Conservation (phyloP, 2,329 filamentous ascomycete genomes). For the Boeremia lycopersici region DNA sequence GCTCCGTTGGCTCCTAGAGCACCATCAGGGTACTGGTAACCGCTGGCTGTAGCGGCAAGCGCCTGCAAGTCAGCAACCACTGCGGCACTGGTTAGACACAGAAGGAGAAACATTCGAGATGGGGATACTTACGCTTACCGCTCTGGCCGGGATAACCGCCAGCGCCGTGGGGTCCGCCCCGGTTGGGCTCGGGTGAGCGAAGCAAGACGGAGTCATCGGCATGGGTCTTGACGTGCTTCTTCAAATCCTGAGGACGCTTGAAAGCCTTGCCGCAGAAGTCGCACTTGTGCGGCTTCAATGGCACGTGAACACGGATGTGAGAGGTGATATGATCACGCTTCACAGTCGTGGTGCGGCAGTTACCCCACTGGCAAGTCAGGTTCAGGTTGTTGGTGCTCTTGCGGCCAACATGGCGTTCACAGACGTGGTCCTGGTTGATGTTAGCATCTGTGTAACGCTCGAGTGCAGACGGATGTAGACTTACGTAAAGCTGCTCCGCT, state of each 20-base stretch:
- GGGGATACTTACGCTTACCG: constrained; percentile 48
- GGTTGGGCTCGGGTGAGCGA: constrained; percentile 66
- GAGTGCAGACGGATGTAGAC: constrained; percentile 24
- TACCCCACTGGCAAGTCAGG: constrained; percentile 95
- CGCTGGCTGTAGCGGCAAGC: constrained; percentile 55
- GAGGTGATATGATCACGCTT: constrained; percentile 99
- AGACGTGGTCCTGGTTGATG: constrained; percentile 82
- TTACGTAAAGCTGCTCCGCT: constrained; percentile 68
- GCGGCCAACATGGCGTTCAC: constrained; percentile 95
- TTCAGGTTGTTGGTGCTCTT: constrained; percentile 99
- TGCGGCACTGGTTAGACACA: constrained; percentile 45
- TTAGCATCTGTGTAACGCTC: constrained; percentile 21
- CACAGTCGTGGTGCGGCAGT: constrained; percentile 93
- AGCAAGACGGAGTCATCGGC: constrained; percentile 87
- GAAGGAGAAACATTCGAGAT: constrained; percentile 22
- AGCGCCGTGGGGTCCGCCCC: constrained; percentile 47
- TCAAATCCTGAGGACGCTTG: constrained; percentile 97
- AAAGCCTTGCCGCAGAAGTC: constrained; percentile 99
- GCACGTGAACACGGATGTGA: constrained; percentile 98
- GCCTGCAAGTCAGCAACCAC: constrained; percentile 56
- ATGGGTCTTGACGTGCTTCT: constrained; percentile 99
- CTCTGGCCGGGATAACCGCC: constrained; percentile 43
- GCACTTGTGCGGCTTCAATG: constrained; percentile 97
- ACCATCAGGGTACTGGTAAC: constrained; percentile 55
- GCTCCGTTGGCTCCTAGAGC: constrained; percentile 43